Conservation (phyloP, 2,329 filamentous ascomycete species). For the Trichoderma gracile region DNA sequence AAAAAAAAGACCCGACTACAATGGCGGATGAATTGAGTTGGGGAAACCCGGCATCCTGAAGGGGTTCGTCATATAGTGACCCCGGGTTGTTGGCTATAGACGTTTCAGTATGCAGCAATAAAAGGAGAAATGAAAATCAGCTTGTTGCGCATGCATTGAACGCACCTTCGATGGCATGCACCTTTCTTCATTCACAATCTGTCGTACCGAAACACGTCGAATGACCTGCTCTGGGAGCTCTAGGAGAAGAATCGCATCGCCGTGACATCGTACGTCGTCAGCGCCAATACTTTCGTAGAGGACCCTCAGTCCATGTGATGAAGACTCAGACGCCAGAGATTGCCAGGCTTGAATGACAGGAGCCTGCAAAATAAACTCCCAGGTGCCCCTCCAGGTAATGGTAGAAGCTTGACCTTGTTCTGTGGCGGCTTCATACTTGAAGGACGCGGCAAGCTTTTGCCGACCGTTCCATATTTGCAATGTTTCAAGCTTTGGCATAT, state of each 20-base stretch:
- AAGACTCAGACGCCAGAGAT: conserved; percentile 21
- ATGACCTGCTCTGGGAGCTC: conserved; percentile 25
- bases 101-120: neutral
- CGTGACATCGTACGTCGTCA: conserved; percentile 26
- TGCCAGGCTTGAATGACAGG: conserved; percentile 30
- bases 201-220: conserved; percentile 27
- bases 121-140: neutral
- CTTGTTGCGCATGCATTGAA: neutral
- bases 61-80: neutral
- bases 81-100: conserved; percentile 1
- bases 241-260: conserved; percentile 29
- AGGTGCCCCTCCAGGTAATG: conserved; percentile 28
- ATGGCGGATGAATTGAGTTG: neutral
- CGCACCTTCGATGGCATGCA: neutral
- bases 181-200: conserved; percentile 26
- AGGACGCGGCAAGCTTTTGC: conserved; percentile 30
- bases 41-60: neutral
- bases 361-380: conserved; percentile 15
- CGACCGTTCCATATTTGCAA: conserved; percentile 40
- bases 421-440: conserved; percentile 28
- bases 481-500: conserved; percentile 36
- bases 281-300: conserved; percentile 22
- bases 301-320: conserved; percentile 2
- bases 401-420: conserved; percentile 14
- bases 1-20: neutral